Percentiles rank a stretch among this genome's conserved stretches.
Evolutionary conservation across 371 early-diverging fungal species (phyloP).

Genomic region (Conidiobolus incongruus): DNA sequence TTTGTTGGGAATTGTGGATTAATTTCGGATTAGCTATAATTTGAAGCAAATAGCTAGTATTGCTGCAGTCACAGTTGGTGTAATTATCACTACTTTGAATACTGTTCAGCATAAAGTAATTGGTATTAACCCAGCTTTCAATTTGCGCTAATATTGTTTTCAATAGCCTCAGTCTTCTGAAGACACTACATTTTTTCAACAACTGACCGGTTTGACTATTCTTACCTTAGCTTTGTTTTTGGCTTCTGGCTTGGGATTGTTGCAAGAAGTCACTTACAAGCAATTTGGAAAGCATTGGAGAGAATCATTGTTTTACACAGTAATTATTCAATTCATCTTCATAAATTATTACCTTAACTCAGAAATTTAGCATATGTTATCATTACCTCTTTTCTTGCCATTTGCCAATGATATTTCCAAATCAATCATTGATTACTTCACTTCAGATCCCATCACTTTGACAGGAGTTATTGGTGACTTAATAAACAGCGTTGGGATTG

Average conservation of each 20-base stretch:
- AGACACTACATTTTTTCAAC: constrained; percentile 16
- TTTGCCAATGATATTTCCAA: constrained; percentile 33
- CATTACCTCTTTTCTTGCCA: constrained; percentile 51
- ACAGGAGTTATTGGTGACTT: constrained; percentile 10
- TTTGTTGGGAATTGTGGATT: background rate
- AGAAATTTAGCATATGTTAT: constrained; percentile 37
- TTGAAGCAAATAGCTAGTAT: constrained; percentile 31
- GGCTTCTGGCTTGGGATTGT: constrained; percentile 56
- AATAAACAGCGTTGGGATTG: constrained; percentile 9
- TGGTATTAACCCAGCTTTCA: background rate
- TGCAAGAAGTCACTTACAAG: constrained; percentile 59
- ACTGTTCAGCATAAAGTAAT: constrained; percentile 2
- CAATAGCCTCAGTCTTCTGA: background rate
- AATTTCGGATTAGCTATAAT: constrained; percentile 9
- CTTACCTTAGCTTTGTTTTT: constrained; percentile 47
- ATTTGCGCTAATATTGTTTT: no score
- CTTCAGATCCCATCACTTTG: constrained; percentile 19
- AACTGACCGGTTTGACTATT: constrained; percentile 42
- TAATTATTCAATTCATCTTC: constrained; percentile 16
- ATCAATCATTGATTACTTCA: constrained; percentile 22
- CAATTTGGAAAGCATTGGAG: constrained; percentile 70
- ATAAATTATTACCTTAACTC: background rate
- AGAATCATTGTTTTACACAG: constrained; percentile 74
- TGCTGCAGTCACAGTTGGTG: constrained; percentile 53
- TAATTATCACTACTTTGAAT: constrained; percentile 35